Evolutionary conservation across 2,329 filamentous ascomycete species (phyloP), one percentile per base, ranked within the genome.

Genomic region (Fusarium nelsonii): DNA sequence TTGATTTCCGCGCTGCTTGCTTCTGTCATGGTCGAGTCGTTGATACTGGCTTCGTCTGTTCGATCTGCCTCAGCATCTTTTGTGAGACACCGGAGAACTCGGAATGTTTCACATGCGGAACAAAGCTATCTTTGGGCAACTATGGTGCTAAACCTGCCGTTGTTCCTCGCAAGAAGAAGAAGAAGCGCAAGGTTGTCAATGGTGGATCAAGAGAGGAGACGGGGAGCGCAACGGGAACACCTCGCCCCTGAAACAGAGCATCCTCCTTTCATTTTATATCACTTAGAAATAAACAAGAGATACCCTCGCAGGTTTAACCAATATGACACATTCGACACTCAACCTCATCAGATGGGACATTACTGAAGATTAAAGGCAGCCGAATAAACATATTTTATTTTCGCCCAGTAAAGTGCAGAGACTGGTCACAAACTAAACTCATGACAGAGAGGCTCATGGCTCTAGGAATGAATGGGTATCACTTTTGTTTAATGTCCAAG

Each of bases 1-100:
- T 99, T 43, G 97, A 99, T 81, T 99, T 99, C 78, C 89, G 96
- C 43, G 95, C 97, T n/a, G 96, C 96, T 5, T 99, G 96, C 78
- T 99, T 99, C 82, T 99, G 96, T 78, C 96, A 99, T 81, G 87
- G 95, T 51, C 89, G 88, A 36, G 93, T 98, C 20, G 91, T 99
- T 43, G 93, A 97, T 79, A 89, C 94, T 2, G 96, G 94, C 10
- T 99, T 93, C 77, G 95, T 99, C 37, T 99, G 96, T 83, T 97
- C 93, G 65, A 94, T 99, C 72, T 99, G 96, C 77, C 84, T 99
- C 44, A 97, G 93, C 79, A 99, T 97, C 74, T 97, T 97, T 78
- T 97, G 94, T 81, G 84, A 88, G 73, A 78, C 85, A 2, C 87
- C 87, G 2, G 79, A 80, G 4, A 87, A 88, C 52, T 88, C 88